Evolutionary conservation across 257 asterid species (phyloP).

Genomic region (Solanum bulbocastanum): DNA sequence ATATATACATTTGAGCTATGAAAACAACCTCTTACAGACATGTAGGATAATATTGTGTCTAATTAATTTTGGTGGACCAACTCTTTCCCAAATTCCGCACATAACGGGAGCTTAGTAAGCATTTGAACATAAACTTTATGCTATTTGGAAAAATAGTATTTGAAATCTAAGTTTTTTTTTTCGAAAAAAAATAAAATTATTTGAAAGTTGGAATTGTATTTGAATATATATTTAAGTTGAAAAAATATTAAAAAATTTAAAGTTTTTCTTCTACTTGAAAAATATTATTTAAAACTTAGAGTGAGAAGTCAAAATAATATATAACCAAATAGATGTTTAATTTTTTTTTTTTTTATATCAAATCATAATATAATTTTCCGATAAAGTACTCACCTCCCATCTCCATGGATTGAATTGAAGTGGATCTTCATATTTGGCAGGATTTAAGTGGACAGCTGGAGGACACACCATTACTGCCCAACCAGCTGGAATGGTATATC

Average conservation of each 20-base stretch:
- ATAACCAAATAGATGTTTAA: not conserved
- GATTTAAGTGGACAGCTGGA: slow-evolving; percentile 80
- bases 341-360: not conserved
- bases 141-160: too few relatives aligned
- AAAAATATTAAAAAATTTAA: too few relatives aligned
- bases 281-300: not conserved
- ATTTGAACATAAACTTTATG: too few relatives aligned
- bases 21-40: too few relatives aligned
- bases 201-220: too few relatives aligned
- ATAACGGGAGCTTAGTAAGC: too few relatives aligned
- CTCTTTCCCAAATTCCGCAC: too few relatives aligned
- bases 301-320: not conserved
- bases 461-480: slow-evolving; percentile 90
- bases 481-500: slow-evolving; percentile 77
- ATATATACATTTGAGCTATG: too few relatives aligned
- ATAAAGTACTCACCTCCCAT: slow-evolving; percentile 57
- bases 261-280: not conserved
- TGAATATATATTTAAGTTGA: not conserved
- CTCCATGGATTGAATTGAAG: slow-evolving; percentile 82
- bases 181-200: too few relatives aligned
- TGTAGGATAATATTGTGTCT: too few relatives aligned
- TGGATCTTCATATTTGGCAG: slow-evolving; percentile 59
- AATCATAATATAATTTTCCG: not conserved
- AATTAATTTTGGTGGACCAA: too few relatives aligned
- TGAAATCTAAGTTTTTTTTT: too few relatives aligned